Percentiles rank a stretch among this genome's conserved stretches.
These are phyloP conservation scores for Agrostemma githago DNA, from an alignment of 148 eudicot genomes.

Conservation along the genomic window DNA sequence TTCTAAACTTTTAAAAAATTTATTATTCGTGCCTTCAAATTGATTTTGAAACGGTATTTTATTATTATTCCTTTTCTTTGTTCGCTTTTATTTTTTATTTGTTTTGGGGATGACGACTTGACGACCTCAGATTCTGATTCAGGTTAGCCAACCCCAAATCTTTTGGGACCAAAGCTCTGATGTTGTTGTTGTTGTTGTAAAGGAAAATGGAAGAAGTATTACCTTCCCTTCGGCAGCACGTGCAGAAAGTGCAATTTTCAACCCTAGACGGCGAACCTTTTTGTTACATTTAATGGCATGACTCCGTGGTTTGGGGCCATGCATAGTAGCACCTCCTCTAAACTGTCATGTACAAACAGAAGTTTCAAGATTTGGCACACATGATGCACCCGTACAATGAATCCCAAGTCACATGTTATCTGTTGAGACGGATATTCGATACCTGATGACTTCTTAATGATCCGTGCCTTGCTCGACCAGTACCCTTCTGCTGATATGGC, in stretches of 20 bases:
- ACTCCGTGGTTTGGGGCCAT: conserved; percentile 94
- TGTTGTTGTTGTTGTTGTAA: no score
- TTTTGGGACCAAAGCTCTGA: no score
- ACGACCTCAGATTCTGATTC: no score
- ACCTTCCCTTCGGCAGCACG: conserved; percentile 99
- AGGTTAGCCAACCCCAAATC: no score
- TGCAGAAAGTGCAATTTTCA: conserved; percentile 87
- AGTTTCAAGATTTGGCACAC: not conserved
- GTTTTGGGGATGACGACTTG: no score
- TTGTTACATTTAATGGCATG: conserved; percentile 88
- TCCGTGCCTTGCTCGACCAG: conserved; percentile 94
- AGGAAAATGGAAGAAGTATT: not conserved
- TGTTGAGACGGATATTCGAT: not conserved
- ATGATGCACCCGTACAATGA: conserved; percentile 2
- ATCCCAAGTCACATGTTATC: not conserved
- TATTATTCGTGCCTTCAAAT: no score
- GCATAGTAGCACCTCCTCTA: conserved; percentile 81
- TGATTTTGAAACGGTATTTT: no score
- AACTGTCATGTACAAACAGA: conserved; percentile 44
- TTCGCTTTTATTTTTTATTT: no score
- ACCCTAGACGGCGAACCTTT: conserved; percentile 86
- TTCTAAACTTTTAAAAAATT: no score
- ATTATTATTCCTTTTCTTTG: no score
- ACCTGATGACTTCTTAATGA: conserved; percentile 86
- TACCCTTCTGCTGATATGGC: conserved; percentile 81